phyloP scores from a whole-genome alignment of 2,329 filamentous ascomycete genomes.

The Neonectria punicea region DNA sequence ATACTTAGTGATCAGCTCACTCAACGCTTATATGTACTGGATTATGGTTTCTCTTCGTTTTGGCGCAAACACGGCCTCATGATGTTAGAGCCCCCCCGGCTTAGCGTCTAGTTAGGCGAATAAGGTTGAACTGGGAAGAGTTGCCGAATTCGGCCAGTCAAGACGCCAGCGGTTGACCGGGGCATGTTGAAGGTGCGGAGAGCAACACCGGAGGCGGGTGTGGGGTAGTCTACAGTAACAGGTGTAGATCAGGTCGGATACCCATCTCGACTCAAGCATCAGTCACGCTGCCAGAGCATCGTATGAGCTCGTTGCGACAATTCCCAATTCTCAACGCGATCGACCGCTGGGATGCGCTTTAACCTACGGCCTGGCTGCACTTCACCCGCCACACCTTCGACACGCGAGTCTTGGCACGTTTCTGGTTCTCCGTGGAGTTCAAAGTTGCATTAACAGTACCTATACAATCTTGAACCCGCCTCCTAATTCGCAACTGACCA shows the following conservation, averaged over 20 bases:
- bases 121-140: conserved; percentile 14
- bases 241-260: conserved; percentile 24
- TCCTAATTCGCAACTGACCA: neutral
- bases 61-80: neutral
- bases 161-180: conserved; percentile 17
- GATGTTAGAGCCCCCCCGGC: neutral
- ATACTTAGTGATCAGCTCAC: neutral
- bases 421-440: conserved; percentile 22
- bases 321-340: conserved; percentile 4
- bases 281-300: conserved; percentile 24
- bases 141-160: conserved; percentile 18
- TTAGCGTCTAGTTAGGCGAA: conserved; percentile 9
- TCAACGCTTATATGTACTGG: neutral
- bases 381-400: neutral
- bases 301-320: conserved; percentile 31
- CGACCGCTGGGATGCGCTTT: conserved; percentile 3
- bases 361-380: neutral
- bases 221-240: conserved; percentile 29
- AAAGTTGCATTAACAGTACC: conserved; percentile 1
- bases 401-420: neutral
- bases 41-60: neutral
- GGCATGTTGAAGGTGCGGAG: conserved; percentile 42
- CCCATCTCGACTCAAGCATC: conserved; percentile 30
- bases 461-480: neutral
- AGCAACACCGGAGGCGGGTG: conserved; percentile 34